A percentile compares a stretch with the other conserved stretches of the same genome.
Conservation (phyloP, 2,329 filamentous ascomycete genomes). For the Xylariaceae sp. region DNA sequence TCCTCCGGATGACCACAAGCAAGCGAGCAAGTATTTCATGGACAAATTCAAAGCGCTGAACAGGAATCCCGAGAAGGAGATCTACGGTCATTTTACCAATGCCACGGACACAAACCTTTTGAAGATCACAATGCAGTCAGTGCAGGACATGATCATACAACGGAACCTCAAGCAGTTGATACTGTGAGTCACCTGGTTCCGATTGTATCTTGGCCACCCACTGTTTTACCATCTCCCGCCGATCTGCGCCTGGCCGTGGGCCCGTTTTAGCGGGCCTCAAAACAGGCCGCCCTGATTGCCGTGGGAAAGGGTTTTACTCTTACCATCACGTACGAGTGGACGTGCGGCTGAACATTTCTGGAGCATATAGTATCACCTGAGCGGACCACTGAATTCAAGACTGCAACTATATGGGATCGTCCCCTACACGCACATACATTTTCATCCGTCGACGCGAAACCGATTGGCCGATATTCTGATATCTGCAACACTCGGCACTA, state of each 20-base stretch:
- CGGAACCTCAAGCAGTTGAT: slow-evolving; percentile 78
- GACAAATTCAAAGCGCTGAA: slow-evolving; percentile 77
- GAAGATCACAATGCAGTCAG: slow-evolving; percentile 81
- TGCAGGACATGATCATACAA: slow-evolving; percentile 85
- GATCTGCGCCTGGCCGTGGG: slow-evolving; percentile 12
- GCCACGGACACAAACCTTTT: slow-evolving; percentile 68
- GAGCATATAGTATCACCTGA: slow-evolving; percentile 31
- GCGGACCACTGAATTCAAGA: slow-evolving; percentile 9
- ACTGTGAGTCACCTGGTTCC: slow-evolving; percentile 46
- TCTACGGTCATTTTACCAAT: slow-evolving; percentile 60
- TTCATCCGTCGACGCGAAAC: slow-evolving; percentile 19
- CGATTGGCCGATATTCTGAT: slow-evolving; percentile 11
- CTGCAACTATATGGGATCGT: slow-evolving; percentile 5
- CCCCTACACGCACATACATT: slow-evolving; percentile 8
- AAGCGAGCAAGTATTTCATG: slow-evolving; percentile 76
- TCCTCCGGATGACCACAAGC: slow-evolving; percentile 65
- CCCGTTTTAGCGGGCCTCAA: slow-evolving; percentile 15
- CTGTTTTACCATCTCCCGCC: slow-evolving; percentile 10
- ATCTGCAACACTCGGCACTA: slow-evolving; percentile 9
- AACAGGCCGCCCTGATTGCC: slow-evolving; percentile 17
- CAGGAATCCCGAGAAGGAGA: slow-evolving; percentile 61
- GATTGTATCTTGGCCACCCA: slow-evolving; percentile 16
- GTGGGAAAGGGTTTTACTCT: slow-evolving; percentile 6
- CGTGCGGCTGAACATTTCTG: slow-evolving; percentile 30
- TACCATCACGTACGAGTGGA: slow-evolving; percentile 17